Evolutionary conservation across 768 basidiomycete genomes (phyloP), one percentile per base, ranked within the genome.

Genomic region (Terana coerulea): DNA sequence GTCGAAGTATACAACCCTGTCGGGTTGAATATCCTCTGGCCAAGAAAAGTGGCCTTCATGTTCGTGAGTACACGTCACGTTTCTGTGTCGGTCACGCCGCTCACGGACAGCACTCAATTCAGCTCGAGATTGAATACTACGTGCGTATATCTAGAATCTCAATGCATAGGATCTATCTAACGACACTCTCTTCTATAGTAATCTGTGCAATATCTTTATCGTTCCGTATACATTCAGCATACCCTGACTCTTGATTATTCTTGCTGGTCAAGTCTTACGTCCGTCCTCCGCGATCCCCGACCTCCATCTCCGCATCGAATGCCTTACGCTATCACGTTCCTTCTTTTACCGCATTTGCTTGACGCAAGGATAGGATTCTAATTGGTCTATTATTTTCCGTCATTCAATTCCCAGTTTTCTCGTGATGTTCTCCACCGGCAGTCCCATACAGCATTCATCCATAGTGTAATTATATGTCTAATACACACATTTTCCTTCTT

Each of bases 61-160:
- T 99, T 88, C 70, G 95, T 98, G 65, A 46, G 45, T 46, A 21
- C 3, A 19, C 69, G 95, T 87, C 21, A 3, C 21, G 5, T 45
- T 40, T 46, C 44, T 1, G 3, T 39, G 12, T 52, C n/a, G 36
- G 36, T 42, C n/a, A 6, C 17, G 14, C 29, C 14, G 9, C 7
- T 34, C 14, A 40, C 9, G 31, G 21, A 40, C 25, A 44, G 9
- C 5, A 29, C 35, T 12, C 31, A 36, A 21, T 11, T 11, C 60
- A 98, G 95, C 77, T 98, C 60, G 95, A 98, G 73, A 90, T 98
- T 52, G 95, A 98, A 62, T 94, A 93, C 71, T 94, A 93, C 69
- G 88, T 90, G 49, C 72, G 88, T 79, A 8, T 29, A 25, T 11
- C 21, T 5, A 5, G 8, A 10, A 14, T 43, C 11, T n/a, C 15